phyloP scores from a whole-genome alignment of 2,329 filamentous ascomycete genomes.

The Botrytis pseudocinerea region DNA sequence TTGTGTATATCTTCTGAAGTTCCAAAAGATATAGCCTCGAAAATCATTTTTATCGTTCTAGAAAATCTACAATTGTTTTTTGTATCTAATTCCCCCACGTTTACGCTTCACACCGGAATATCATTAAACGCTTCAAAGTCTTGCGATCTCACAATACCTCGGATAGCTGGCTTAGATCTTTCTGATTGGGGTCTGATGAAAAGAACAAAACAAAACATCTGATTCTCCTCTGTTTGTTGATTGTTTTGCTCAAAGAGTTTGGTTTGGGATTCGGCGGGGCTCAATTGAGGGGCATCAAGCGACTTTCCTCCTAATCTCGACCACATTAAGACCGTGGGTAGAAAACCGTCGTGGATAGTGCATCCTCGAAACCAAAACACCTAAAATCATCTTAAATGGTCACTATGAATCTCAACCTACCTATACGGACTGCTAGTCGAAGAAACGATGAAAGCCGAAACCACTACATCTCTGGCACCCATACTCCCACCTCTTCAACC shows the following conservation, averaged over 20 bases:
- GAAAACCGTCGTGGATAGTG: conserved; percentile 25
- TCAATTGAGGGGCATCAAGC: conserved; percentile 17
- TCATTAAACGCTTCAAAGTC: neutral
- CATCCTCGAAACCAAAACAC: neutral
- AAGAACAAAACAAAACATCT: neutral
- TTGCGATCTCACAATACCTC: neutral
- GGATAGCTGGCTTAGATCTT: neutral
- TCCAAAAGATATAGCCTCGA: conserved; percentile 1
- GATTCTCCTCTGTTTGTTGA: neutral
- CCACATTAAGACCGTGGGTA: neutral
- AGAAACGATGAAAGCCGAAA: conserved; percentile 40
- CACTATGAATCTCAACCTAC: conserved; percentile 41
- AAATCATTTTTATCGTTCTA: neutral
- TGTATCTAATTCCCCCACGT: neutral
- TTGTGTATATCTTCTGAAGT: conserved; percentile 2
- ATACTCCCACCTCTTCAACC: conserved; percentile 56
- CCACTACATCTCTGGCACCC: conserved; percentile 38
- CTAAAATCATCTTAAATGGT: conserved; percentile 9
- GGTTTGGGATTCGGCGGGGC: conserved; percentile 1
- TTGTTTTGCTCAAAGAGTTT: neutral
- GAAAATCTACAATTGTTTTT: neutral
- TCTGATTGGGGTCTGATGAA: neutral
- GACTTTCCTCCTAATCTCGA: conserved; percentile 13
- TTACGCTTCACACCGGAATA: neutral
- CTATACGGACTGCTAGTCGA: conserved; percentile 35